A percentile compares a stretch with the other conserved stretches of the same genome.
Conservation (phyloP, 2,329 filamentous ascomycete species). For the Byssoonygena ceratinophila region DNA sequence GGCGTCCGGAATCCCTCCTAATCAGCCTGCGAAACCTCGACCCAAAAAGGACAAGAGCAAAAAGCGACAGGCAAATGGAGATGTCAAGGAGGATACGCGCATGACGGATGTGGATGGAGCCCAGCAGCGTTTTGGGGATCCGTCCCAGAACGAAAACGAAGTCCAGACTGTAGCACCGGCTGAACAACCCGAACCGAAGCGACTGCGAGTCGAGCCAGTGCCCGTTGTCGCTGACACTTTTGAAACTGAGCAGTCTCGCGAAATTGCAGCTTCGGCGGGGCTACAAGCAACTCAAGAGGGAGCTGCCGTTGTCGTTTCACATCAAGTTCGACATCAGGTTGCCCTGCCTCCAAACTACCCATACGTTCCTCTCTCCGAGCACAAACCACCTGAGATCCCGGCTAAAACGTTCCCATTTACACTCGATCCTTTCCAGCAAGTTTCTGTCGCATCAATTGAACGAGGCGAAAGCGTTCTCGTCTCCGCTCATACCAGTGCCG, state of each 20-base stretch:
- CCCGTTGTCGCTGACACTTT: conserved; percentile 88
- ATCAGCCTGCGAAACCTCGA: conserved; percentile 27
- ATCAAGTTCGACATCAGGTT: conserved; percentile 98
- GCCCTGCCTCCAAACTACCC: conserved; percentile 88
- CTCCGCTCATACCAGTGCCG: conserved; percentile 92
- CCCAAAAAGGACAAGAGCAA: conserved; percentile 56
- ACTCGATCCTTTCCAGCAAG: conserved; percentile 92
- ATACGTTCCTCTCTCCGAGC: conserved; percentile 87
- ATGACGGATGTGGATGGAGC: conserved; percentile 28
- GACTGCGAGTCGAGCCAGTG: conserved; percentile 50
- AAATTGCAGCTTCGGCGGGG: conserved; percentile 71
- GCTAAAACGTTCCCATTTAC: conserved; percentile 79
- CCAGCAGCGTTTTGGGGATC: conserved; percentile 21
- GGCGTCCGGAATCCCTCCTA: conserved; percentile 32
- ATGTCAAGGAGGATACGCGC: conserved; percentile 45
- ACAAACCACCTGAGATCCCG: conserved; percentile 78
- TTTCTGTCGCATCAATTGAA: conserved; percentile 90
- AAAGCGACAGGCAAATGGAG: conserved; percentile 77
- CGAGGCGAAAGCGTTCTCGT: conserved; percentile 92
- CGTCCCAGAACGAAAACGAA: conserved; percentile 12
- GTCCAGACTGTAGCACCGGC: conserved; percentile 16
- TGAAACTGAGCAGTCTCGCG: conserved; percentile 85
- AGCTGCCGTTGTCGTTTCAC: conserved; percentile 66
- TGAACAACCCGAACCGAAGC: conserved; percentile 38
- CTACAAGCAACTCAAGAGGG: conserved; percentile 49